Evolutionary conservation across 2,329 filamentous ascomycete species (phyloP).

Genomic region (Exophiala alcalophila): DNA sequence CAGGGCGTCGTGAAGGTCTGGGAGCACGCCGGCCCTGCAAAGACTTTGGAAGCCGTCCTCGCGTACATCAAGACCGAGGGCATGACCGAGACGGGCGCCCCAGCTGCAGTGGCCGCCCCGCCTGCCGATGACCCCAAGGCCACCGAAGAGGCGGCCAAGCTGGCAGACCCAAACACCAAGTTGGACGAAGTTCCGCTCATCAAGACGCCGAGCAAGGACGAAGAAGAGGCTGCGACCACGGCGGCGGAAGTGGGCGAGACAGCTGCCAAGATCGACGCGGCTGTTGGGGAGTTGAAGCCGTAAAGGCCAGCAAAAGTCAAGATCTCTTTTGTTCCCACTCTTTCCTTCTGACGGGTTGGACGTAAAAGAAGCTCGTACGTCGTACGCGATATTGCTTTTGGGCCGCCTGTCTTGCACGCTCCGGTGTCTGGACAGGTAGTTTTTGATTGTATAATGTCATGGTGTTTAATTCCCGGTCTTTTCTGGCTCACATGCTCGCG

Average conservation of each 20-base stretch:
- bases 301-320: too few species aligned
- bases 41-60: constrained; percentile 73
- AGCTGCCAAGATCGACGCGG: constrained; percentile 24
- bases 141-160: constrained; percentile 19
- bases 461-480: background rate
- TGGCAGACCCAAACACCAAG: constrained; percentile 23
- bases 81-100: constrained; percentile 16
- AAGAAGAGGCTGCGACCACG: constrained; percentile 24
- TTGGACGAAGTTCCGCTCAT: constrained; percentile 27
- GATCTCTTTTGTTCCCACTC: too few species aligned
- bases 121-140: constrained; percentile 18
- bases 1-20: constrained; percentile 73
- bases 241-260: constrained; percentile 27
- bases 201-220: constrained; percentile 21
- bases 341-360: too few species aligned
- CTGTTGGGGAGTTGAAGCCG: constrained; percentile 11
- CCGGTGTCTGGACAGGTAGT: too few species aligned
- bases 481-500: constrained; percentile 23
- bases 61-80: constrained; percentile 47
- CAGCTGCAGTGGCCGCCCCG: constrained; percentile 15
- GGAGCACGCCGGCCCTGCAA: constrained; percentile 71
- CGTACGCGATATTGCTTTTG: too few species aligned
- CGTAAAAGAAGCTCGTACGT: too few species aligned
- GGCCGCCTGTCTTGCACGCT: background rate
- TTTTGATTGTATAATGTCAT: background rate